Base-by-base conservation (phyloP, 163 green algal species). In the Chlorella variabilis region DNA sequence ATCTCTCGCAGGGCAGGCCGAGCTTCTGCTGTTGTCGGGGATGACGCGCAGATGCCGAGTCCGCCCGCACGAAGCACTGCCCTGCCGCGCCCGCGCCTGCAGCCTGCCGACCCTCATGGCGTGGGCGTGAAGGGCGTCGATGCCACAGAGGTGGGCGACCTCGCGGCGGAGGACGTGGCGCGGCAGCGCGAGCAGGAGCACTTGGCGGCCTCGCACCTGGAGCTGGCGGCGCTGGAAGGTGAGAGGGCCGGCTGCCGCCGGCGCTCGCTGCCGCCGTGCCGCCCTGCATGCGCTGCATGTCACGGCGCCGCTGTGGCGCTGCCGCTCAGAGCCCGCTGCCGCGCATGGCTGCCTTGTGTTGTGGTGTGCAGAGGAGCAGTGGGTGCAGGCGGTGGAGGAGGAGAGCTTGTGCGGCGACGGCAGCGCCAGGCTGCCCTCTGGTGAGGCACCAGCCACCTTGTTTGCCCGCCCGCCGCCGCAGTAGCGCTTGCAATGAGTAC, bases 191-290 rank as follows among this genome's bases (percentile, higher is more conserved):
- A 73, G 25, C 18, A 59, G 67, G 23, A 42, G 67, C 67, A 39
- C 2, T 2, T 41, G 67, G 8, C 31, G 3, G 42, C 27, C 29
- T 33, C 11, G 23, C 31, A 58, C 9, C 38, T 17, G 11, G 41
- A 62, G 42, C 67, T 75, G 67, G 67, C 67, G 20, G 42, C 67
- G 27, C 11, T 75, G 11, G 41, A 75, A 27, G 67, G 67, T 59
- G 42, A 39, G 62, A 31, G 63, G 39, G 39, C 21, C 3, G 17
- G 34, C 15, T 71, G 36, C 34, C 2, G n/a, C n/a, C n/a, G 18
- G 54, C n/a, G n/a, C n/a, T n/a, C n/a, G n/a, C n/a, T n/a, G n/a
- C n/a, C n/a, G n/a, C n/a, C n/a, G 11, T 11, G 45, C 45, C 15
- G 45, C 15, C 45, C 45, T 54, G 11, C 45, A 54, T 54, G 45